phyloP scores from a whole-genome alignment of 805 yeast species.

The Myxozyma udenii region DNA sequence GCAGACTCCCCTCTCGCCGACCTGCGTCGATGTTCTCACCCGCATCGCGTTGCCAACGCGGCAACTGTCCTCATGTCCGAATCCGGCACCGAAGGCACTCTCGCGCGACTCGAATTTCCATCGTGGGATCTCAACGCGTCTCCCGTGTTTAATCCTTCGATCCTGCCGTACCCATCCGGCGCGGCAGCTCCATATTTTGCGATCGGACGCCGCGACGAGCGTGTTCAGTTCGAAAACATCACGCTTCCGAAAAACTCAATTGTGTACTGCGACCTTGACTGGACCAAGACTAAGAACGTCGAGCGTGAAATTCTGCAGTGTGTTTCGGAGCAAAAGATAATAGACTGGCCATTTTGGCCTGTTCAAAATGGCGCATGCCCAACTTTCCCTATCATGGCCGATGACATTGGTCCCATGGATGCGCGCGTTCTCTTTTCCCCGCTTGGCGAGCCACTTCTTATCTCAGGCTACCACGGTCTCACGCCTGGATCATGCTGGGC shows the following conservation, averaged over 20 bases:
- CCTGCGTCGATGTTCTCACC: slow-evolving; percentile 7
- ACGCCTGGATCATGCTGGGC: slow-evolving; percentile 2
- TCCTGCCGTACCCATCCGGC: slow-evolving; percentile 16
- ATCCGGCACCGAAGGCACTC: slow-evolving; percentile 11
- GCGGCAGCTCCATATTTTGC: slow-evolving; percentile 11
- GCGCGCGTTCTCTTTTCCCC: slow-evolving; percentile 14
- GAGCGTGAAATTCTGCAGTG: neutral
- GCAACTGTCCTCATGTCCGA: slow-evolving; percentile 10
- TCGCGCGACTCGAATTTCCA: slow-evolving; percentile 13
- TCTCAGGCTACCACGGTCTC: slow-evolving; percentile 5
- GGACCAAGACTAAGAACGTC: neutral
- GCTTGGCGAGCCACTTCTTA: slow-evolving; percentile 18
- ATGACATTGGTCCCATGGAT: slow-evolving; percentile 8
- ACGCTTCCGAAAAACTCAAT: neutral
- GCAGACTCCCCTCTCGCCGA: neutral
- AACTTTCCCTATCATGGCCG: neutral
- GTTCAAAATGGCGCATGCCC: slow-evolving; percentile 2
- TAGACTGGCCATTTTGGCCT: neutral
- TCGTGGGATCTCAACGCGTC: slow-evolving; percentile 14
- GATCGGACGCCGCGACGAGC: neutral
- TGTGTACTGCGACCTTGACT: slow-evolving; percentile 14
- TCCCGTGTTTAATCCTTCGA: slow-evolving; percentile 6
- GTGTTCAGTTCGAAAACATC: neutral
- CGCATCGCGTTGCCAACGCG: slow-evolving; percentile 1
- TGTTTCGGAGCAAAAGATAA: neutral